These are phyloP conservation scores for Adansonia digitata DNA, from an alignment of 345 rosid species.

Conservation along the genomic window DNA sequence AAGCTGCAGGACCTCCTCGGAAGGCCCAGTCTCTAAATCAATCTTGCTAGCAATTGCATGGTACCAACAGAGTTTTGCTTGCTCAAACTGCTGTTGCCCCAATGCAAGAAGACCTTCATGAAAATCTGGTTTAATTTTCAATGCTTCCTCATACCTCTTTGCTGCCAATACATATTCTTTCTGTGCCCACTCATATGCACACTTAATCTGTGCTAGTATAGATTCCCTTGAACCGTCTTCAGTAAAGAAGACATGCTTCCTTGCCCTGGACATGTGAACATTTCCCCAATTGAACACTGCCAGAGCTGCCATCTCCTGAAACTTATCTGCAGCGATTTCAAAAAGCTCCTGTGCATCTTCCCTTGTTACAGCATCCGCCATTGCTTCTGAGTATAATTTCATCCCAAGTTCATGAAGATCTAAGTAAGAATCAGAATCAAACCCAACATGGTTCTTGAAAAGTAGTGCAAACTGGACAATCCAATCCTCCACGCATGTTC, in stretches of 20 bases:
- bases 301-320: constrained; percentile 96
- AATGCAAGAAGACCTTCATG: constrained; percentile 91
- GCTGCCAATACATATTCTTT: constrained; percentile 74
- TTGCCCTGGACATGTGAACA: constrained; percentile 85
- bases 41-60: constrained; percentile 66
- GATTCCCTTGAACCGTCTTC: constrained; percentile 68
- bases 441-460: constrained; percentile 92
- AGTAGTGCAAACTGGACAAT: constrained; percentile 81
- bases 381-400: constrained; percentile 89
- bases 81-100: constrained; percentile 95
- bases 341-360: constrained; percentile 88
- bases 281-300: constrained; percentile 98
- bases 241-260: constrained; percentile 58
- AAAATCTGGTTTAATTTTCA: constrained; percentile 80
- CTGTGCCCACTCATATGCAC: constrained; percentile 68
- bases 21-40: constrained; percentile 55
- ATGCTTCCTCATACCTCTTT: constrained; percentile 68
- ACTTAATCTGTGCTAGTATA: constrained; percentile 44
- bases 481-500: constrained; percentile 65
- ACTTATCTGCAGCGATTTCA: constrained; percentile 76
- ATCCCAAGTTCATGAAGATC: constrained; percentile 92
- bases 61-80: constrained; percentile 94
- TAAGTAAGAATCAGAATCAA: constrained; percentile 89
- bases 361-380: constrained; percentile 80
- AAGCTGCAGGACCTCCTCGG: constrained; percentile 73